Conservation (phyloP, 208 protist genomes). For the Vickermania ingenoplastis region DNA sequence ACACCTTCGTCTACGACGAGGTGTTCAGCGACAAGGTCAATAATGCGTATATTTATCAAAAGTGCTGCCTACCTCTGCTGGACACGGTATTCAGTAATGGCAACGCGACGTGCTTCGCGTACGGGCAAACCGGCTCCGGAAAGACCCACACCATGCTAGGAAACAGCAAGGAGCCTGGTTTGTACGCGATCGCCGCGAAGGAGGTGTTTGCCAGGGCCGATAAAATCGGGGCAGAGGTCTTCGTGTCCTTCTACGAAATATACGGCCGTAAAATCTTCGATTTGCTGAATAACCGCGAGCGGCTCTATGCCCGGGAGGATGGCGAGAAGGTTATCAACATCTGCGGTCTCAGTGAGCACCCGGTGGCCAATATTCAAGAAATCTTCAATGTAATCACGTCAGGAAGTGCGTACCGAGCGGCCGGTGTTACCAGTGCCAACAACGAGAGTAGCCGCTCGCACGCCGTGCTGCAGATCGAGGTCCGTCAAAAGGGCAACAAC, state of each 20-base stretch:
- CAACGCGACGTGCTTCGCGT: conserved; percentile 96
- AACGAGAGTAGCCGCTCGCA: conserved; percentile 88
- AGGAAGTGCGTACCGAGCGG: conserved; percentile 80
- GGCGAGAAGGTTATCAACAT: conserved; percentile 92
- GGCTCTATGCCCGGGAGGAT: conserved; percentile 91
- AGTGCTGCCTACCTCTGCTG: conserved; percentile 90
- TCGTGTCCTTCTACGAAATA: conserved; percentile 95
- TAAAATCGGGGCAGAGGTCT: conserved; percentile 47
- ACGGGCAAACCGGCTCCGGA: conserved; percentile 95
- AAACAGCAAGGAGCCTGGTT: conserved; percentile 67
- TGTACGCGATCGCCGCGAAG: conserved; percentile 91
- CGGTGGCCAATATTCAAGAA: conserved; percentile 66
- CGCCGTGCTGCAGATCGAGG: conserved; percentile 85
- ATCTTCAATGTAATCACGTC: conserved; percentile 89
- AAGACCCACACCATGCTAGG: conserved; percentile 94
- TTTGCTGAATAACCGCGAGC: conserved; percentile 90
- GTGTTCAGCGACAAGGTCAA: conserved; percentile 87
- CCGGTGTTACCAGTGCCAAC: conserved; percentile 89
- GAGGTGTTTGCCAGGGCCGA: conserved; percentile 90
- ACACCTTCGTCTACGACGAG: conserved; percentile 95
- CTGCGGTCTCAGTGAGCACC: conserved; percentile 87
- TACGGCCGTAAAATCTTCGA: conserved; percentile 97
- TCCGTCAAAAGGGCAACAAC: conserved; percentile 30
- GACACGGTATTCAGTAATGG: conserved; percentile 93
- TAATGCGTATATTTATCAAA: conserved; percentile 91